Conservation (phyloP, 2,329 filamentous ascomycete genomes). For the Rhexocercosporidium sp. region DNA sequence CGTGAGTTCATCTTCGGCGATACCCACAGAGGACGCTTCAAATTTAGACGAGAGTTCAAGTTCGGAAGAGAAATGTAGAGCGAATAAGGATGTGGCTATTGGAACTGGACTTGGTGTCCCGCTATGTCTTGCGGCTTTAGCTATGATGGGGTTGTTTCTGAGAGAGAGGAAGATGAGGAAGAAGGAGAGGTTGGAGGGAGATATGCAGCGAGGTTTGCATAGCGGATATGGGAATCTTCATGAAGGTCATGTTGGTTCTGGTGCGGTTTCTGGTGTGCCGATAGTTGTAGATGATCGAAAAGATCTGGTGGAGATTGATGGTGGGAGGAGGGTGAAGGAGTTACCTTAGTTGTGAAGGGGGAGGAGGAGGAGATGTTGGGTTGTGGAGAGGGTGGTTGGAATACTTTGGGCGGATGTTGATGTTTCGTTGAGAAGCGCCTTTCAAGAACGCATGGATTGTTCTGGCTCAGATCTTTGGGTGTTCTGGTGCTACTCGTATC, state of each 20-base stretch:
- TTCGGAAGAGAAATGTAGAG: neutral
- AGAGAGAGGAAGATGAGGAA: slow-evolving; percentile 12
- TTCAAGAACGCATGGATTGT: too few species aligned
- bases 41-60: neutral
- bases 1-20: neutral
- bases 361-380: neutral
- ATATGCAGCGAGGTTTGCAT: neutral
- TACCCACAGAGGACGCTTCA: neutral
- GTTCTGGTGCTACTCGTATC: too few species aligned
- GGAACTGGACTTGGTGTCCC: slow-evolving; percentile 12
- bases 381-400: neutral
- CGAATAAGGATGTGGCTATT: slow-evolving; percentile 12
- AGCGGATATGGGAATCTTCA: neutral
- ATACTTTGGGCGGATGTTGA: too few species aligned
- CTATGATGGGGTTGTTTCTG: slow-evolving; percentile 6
- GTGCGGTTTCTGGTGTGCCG: neutral
- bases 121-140: neutral
- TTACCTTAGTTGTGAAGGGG: neutral
- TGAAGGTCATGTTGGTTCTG: neutral
- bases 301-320: neutral
- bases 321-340: neutral
- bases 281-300: too few species aligned
- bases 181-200: neutral
- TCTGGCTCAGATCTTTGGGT: too few species aligned
- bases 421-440: too few species aligned